Conservation (phyloP, 306 rosid genomes). For the Inga leiocalycina region DNA sequence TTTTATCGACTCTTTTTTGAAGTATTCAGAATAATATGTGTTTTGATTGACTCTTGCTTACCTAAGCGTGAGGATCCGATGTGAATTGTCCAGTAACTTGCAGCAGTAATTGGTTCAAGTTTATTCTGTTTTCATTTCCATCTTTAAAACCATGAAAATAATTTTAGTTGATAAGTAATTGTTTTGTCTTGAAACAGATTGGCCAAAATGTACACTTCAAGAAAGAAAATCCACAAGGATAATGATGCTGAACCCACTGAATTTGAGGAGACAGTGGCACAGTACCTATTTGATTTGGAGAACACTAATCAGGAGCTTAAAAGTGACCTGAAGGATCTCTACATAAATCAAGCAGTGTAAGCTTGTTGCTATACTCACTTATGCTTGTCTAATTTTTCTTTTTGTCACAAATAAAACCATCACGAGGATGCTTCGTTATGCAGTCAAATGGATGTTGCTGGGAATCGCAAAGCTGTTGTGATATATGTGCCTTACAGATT, state of each 20-base stretch:
- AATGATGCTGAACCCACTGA: conserved; percentile 60
- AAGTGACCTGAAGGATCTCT: conserved; percentile 77
- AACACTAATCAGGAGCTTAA: conserved; percentile 74
- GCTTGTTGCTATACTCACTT: conserved; percentile 8
- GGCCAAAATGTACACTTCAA: conserved; percentile 56
- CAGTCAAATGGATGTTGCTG: conserved; percentile 69
- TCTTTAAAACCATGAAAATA: neutral
- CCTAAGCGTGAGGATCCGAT: neutral
- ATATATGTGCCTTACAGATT: conserved; percentile 65
- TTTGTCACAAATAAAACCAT: neutral
- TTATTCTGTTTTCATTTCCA: neutral
- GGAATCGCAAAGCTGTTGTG: conserved; percentile 73
- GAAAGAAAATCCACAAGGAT: conserved; percentile 66
- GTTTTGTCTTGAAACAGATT: conserved; percentile 34
- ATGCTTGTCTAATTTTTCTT: neutral
- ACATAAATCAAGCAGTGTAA: conserved; percentile 65
- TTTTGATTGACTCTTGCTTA: neutral
- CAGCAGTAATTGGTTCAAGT: neutral
- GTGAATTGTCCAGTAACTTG: neutral
- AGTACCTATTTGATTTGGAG: conserved; percentile 79
- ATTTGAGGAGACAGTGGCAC: conserved; percentile 66
- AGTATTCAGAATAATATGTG: neutral
- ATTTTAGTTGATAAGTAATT: neutral
- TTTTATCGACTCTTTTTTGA: neutral
- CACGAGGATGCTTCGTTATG: neutral